Conservation (phyloP, 2,329 filamentous ascomycete genomes). For the Curvularia eragrostidis region DNA sequence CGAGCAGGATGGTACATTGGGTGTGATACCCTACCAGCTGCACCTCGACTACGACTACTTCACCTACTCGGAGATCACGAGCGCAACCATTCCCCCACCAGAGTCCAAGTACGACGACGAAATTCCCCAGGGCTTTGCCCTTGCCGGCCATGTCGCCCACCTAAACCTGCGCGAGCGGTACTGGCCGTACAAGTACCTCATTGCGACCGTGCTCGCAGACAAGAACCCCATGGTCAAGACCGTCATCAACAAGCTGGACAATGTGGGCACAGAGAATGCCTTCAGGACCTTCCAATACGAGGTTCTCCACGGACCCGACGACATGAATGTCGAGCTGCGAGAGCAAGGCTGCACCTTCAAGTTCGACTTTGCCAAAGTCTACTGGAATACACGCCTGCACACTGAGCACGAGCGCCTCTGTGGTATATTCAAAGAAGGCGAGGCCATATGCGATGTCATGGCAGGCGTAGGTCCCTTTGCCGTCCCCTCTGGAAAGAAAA, state of each 20-base stretch:
- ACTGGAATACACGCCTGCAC: conserved; percentile 95
- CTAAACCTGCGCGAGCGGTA: conserved; percentile 87
- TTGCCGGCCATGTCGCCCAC: conserved; percentile 92
- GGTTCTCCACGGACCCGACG: conserved; percentile 79
- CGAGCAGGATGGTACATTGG: conserved; percentile 71
- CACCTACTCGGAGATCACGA: conserved; percentile 85
- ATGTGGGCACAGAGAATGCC: conserved; percentile 82
- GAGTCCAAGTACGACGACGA: conserved; percentile 79
- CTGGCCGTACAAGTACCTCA: conserved; percentile 82
- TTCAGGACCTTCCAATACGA: conserved; percentile 95
- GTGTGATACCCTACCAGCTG: conserved; percentile 76
- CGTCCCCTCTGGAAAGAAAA: conserved; percentile 85
- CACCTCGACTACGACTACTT: conserved; percentile 84
- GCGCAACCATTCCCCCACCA: conserved; percentile 71
- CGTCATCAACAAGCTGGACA: conserved; percentile 94
- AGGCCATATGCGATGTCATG: conserved; percentile 96
- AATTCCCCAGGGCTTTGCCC: conserved; percentile 84
- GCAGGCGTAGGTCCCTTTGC: conserved; percentile 96
- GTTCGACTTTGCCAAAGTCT: conserved; percentile 96
- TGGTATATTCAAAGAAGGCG: conserved; percentile 76
- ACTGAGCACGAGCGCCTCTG: conserved; percentile 86
- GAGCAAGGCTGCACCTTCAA: conserved; percentile 86
- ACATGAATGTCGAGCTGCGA: conserved; percentile 81
- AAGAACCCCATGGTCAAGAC: conserved; percentile 85
- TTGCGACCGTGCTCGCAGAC: conserved; percentile 84